A percentile compares a stretch with the other conserved stretches of the same genome.
Evolutionary conservation across 2,329 filamentous ascomycete species (phyloP).

Genomic region (Aphanoascus verrucosus): DNA sequence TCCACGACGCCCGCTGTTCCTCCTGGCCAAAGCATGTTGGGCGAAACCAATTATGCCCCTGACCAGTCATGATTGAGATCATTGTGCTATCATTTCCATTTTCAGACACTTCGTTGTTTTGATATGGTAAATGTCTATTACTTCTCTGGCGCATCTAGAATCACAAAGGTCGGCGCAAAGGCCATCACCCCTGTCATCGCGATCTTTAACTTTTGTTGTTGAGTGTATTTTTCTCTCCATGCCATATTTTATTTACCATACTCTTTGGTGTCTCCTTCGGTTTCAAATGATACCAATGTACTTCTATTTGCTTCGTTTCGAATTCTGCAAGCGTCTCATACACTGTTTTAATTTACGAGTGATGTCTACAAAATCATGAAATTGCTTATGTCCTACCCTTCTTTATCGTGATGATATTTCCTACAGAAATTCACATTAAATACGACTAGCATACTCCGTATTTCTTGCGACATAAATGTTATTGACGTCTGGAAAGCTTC

Average conservation of each 20-base stretch:
- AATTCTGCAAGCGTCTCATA: too few relatives aligned
- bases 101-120: background rate
- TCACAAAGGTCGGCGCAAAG: background rate
- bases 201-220: background rate
- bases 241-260: background rate
- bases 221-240: background rate
- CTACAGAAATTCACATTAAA: background rate
- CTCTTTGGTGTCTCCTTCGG: too few relatives aligned
- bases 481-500: background rate
- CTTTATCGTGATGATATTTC: too few relatives aligned
- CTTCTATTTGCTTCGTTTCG: too few relatives aligned
- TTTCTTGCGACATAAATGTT: background rate
- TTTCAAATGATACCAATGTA: too few relatives aligned
- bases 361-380: too few relatives aligned
- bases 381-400: too few relatives aligned
- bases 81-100: background rate
- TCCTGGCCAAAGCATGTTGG: constrained; percentile 49
- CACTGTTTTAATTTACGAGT: too few relatives aligned
- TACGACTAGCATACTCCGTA: too few relatives aligned
- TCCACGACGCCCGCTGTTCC: constrained; percentile 46
- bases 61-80: constrained; percentile 38
- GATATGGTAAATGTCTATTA: background rate
- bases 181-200: background rate
- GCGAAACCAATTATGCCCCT: constrained; percentile 60
- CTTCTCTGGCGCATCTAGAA: background rate